phyloP scores from a whole-genome alignment of 2,329 filamentous ascomycete species.

The Chaetomiaceae sp. region DNA sequence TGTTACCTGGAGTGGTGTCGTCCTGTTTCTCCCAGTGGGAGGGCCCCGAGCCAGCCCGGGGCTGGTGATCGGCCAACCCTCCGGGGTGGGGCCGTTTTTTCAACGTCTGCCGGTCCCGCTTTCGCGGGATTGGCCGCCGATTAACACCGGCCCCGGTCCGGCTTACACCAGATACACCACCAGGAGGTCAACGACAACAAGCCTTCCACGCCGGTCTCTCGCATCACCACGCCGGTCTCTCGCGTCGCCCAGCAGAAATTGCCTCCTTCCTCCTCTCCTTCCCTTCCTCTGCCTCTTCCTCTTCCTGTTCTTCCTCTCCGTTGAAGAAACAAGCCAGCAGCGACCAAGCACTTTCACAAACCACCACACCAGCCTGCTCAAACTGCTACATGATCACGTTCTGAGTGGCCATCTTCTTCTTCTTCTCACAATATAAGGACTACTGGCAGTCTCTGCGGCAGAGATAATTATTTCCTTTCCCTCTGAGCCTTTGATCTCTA shows the following conservation, averaged over 20 bases:
- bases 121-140: conserved; percentile 2
- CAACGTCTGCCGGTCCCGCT: not conserved
- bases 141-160: not conserved
- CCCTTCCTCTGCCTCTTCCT: not conserved
- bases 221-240: not conserved
- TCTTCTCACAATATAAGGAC: no score
- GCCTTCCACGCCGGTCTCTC: no score
- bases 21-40: not conserved
- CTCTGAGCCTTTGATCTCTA: no score
- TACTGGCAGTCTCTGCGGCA: no score
- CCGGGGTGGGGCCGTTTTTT: not conserved
- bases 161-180: not conserved
- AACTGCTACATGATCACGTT: no score
- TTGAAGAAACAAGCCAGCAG: no score
- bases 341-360: no score
- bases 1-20: no score
- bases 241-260: not conserved
- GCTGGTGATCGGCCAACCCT: not conserved
- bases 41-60: not conserved
- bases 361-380: no score
- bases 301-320: not conserved
- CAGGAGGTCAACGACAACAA: no score
- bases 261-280: conserved; percentile 1
- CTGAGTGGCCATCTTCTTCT: no score
- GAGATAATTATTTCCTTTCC: no score